Percentiles rank a stretch among this genome's conserved stretches.
These are phyloP conservation scores for Escovopsis sp. DNA, from an alignment of 2,329 filamentous ascomycete genomes.

Conservation along the genomic window DNA sequence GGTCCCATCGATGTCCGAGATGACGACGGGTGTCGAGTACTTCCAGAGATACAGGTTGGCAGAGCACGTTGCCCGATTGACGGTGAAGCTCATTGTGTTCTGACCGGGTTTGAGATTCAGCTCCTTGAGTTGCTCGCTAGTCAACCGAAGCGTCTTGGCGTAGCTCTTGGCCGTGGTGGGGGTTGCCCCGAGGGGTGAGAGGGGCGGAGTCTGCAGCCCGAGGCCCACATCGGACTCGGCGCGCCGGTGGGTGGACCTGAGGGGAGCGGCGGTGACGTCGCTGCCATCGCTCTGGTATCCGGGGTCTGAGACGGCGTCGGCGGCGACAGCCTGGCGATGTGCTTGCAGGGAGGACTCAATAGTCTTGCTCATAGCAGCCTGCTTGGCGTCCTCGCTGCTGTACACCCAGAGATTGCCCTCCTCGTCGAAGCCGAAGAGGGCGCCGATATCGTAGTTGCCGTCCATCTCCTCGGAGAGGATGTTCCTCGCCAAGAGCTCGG, in stretches of 20 bases:
- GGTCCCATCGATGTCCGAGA: constrained; percentile 96
- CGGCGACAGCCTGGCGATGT: constrained; percentile 36
- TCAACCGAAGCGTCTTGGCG: constrained; percentile 88
- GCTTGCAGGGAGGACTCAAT: constrained; percentile 35
- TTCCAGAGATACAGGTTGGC: constrained; percentile 93
- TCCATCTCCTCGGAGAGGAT: constrained; percentile 87
- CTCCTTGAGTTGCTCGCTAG: constrained; percentile 85
- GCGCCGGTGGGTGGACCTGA: constrained; percentile 38
- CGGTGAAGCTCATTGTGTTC: constrained; percentile 90
- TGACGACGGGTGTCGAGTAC: constrained; percentile 82
- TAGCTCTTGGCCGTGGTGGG: constrained; percentile 63
- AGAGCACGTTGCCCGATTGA: constrained; percentile 83
- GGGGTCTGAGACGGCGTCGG: constrained; percentile 81
- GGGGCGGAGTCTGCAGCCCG: constrained; percentile 48
- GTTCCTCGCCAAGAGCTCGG: constrained; percentile 85
- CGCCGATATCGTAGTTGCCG: constrained; percentile 90
- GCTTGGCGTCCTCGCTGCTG: constrained; percentile 90
- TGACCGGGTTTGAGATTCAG: constrained; percentile 70
- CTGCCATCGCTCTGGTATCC: constrained; percentile 90
- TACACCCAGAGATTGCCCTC: constrained; percentile 99
- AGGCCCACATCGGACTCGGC: constrained; percentile 51
- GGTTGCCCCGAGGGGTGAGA: constrained; percentile 49
- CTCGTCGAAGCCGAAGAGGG: constrained; percentile 87
- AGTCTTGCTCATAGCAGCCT: constrained; percentile 60
- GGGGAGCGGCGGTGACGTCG: constrained; percentile 36